A percentile compares a stretch with the other conserved stretches of the same genome.
Conservation (phyloP, 2,329 filamentous ascomycete genomes). For the Daldinia sp. region DNA sequence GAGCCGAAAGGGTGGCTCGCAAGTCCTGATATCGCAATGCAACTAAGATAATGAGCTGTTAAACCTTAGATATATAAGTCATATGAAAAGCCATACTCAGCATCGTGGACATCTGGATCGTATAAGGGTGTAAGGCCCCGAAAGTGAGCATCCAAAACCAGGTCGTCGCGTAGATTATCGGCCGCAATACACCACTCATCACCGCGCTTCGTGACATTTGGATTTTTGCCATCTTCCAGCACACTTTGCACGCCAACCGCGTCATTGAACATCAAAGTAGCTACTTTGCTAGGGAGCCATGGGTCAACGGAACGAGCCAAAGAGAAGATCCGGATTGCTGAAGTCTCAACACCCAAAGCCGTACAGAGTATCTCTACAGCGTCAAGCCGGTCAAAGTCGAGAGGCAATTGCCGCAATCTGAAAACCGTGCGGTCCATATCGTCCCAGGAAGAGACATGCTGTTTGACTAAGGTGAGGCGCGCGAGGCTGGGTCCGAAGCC, state of each 20-base stretch:
- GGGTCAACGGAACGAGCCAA: constrained; percentile 25
- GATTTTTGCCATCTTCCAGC: not conserved
- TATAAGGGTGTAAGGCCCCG: constrained; percentile 25
- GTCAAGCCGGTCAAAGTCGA: constrained; percentile 1
- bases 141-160: constrained; percentile 28
- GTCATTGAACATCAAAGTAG: constrained; percentile 24
- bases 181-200: constrained; percentile 24
- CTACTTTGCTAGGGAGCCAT: constrained; percentile 23
- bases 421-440: constrained; percentile 31
- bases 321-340: constrained; percentile 20
- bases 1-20: constrained; percentile 45
- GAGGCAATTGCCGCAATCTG: constrained; percentile 26
- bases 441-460: constrained; percentile 3
- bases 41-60: constrained; percentile 31
- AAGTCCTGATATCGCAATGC: constrained; percentile 45
- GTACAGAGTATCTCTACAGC: constrained; percentile 8
- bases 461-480: not conserved
- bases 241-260: not conserved
- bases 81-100: constrained; percentile 14
- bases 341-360: constrained; percentile 16
- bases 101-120: constrained; percentile 20
- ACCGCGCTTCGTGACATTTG: constrained; percentile 11
- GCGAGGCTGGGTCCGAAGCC: constrained; percentile 1
- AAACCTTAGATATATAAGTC: not conserved
- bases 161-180: constrained; percentile 4